Evolutionary conservation across 805 yeast genomes (phyloP).

Genomic region (Pichia insulana): DNA sequence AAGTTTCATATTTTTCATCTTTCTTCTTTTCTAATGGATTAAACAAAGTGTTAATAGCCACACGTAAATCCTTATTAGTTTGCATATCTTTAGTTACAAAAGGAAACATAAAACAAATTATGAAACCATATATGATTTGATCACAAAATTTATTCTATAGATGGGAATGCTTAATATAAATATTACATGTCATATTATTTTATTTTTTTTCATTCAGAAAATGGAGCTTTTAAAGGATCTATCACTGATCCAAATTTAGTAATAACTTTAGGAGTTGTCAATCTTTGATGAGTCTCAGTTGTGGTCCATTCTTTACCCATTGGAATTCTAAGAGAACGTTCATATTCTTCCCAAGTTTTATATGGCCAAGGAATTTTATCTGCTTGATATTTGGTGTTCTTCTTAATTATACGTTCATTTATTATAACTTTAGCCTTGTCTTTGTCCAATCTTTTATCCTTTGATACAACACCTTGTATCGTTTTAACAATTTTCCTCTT

Average conservation of each 20-base stretch:
- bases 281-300: constrained; percentile 73
- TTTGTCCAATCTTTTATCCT: constrained; percentile 71
- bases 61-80: too few species aligned
- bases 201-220: constrained; percentile 37
- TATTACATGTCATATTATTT: background rate
- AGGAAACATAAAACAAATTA: background rate
- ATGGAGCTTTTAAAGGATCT: constrained; percentile 87
- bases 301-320: constrained; percentile 95
- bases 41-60: too few species aligned
- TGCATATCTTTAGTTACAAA: background rate
- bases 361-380: constrained; percentile 91
- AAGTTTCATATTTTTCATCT: background rate
- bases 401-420: constrained; percentile 80
- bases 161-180: background rate
- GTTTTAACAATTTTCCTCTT: constrained; percentile 61
- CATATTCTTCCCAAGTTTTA: constrained; percentile 91
- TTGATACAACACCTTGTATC: constrained; percentile 65
- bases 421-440: constrained; percentile 74
- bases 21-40: too few species aligned
- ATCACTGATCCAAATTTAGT: constrained; percentile 84
- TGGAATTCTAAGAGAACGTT: constrained; percentile 90
- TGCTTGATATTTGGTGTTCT: constrained; percentile 77
- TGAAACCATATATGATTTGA: too few species aligned
- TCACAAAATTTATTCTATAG: too few species aligned
- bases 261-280: constrained; percentile 82